These are phyloP conservation scores for Priceomyces haplophilus DNA, from an alignment of 805 yeast species.

Conservation along the genomic window DNA sequence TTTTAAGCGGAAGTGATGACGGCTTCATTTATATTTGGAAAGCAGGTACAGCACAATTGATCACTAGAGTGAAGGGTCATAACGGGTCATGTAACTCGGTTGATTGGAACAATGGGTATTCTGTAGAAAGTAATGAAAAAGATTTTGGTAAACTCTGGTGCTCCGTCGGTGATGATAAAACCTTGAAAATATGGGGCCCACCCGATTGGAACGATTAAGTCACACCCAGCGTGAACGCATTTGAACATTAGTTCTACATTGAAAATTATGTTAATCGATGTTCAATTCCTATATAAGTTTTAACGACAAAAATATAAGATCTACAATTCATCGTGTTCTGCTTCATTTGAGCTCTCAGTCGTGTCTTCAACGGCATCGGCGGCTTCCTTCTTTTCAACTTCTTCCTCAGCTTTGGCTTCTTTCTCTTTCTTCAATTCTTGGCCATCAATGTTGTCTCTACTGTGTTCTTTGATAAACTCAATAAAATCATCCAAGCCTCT, in stretches of 20 bases:
- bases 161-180: constrained; percentile 79
- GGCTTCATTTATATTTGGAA: constrained; percentile 79
- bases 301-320: neutral
- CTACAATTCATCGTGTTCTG: constrained; percentile 39
- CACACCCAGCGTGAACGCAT: neutral
- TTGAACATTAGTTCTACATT: neutral
- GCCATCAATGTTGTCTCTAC: constrained; percentile 62
- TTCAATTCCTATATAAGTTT: neutral
- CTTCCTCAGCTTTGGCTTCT: constrained; percentile 21
- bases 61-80: constrained; percentile 63
- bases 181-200: constrained; percentile 65
- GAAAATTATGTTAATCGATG: neutral
- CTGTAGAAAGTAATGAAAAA: constrained; percentile 14
- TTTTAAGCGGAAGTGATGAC: constrained; percentile 83
- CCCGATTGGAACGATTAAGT: constrained; percentile 10
- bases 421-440: constrained; percentile 19
- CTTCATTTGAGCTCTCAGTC: constrained; percentile 14
- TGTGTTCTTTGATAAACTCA: constrained; percentile 66
- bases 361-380: constrained; percentile 3
- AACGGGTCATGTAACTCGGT: constrained; percentile 66
- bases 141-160: constrained; percentile 60
- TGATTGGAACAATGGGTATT: constrained; percentile 54
- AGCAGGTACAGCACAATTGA: constrained; percentile 61
- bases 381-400: constrained; percentile 9
- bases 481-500: constrained; percentile 74